These are phyloP conservation scores for Pseudocercospora pini-densiflorae DNA, from an alignment of 2,329 filamentous ascomycete genomes.

Conservation along the genomic window DNA sequence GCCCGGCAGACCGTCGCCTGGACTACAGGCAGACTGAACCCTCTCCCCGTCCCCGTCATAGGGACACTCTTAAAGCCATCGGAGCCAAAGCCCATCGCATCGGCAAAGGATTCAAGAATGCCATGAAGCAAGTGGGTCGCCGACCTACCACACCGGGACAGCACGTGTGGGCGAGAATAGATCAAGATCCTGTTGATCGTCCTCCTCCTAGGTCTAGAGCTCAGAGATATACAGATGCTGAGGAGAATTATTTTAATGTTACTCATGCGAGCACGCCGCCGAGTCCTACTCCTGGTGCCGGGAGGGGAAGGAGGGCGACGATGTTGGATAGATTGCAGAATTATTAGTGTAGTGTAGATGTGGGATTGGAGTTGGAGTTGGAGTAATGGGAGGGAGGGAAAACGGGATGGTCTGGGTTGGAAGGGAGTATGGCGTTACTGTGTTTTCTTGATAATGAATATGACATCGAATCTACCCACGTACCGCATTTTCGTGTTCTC, in stretches of 20 bases:
- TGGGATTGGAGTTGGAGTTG: not conserved
- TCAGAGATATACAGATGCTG: not conserved
- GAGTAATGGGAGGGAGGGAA: not conserved
- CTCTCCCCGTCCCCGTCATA: not conserved
- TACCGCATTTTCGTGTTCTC: no score
- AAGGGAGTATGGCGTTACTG: not conserved
- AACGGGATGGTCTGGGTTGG: not conserved
- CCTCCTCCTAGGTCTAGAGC: not conserved
- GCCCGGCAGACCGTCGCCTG: not conserved
- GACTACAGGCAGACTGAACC: not conserved
- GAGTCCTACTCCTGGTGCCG: not conserved
- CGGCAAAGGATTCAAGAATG: not conserved
- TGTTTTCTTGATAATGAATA: not conserved
- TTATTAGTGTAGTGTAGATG: not conserved
- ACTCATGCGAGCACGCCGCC: not conserved
- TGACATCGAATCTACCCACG: no score
- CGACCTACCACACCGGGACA: not conserved
- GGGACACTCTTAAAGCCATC: not conserved
- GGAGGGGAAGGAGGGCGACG: not conserved
- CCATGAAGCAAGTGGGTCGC: not conserved
- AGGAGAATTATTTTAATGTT: not conserved
- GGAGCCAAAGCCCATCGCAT: not conserved
- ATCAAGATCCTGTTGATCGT: not conserved
- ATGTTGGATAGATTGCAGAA: not conserved
- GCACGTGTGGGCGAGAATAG: not conserved